A percentile compares a stretch with the other conserved stretches of the same genome.
phyloP scores from a whole-genome alignment of 1,139 yeast species.

The Geotrichum siamense region DNA sequence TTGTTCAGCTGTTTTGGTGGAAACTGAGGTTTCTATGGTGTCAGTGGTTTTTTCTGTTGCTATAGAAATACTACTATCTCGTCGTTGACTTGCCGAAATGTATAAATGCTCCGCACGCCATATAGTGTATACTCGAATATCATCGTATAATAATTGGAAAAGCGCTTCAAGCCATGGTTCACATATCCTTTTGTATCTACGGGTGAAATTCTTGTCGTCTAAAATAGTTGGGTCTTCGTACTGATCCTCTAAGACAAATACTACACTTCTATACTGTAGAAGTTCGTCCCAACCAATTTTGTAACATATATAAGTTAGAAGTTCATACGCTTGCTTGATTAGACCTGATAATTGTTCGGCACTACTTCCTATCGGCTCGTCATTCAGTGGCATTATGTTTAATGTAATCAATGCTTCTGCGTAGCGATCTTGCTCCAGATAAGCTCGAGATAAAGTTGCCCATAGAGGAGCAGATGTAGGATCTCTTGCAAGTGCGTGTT shows the following conservation, averaged over 20 bases:
- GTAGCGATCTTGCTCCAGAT: conserved; percentile 1
- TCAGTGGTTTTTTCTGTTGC: background rate
- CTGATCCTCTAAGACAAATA: conserved; percentile 3
- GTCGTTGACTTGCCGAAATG: background rate
- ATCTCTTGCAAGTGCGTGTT: background rate
- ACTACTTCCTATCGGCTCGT: background rate
- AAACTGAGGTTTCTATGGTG: background rate
- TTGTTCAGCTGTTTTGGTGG: background rate
- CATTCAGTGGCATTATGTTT: conserved; percentile 1
- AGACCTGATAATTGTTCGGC: background rate
- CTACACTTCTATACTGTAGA: background rate
- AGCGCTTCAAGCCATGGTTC: conserved; percentile 92
- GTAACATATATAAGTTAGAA: background rate
- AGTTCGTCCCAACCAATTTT: conserved; percentile 6
- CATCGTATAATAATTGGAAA: conserved; percentile 82
- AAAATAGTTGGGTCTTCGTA: background rate
- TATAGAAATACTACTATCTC: background rate
- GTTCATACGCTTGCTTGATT: background rate
- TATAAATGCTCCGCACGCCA: conserved; percentile 72
- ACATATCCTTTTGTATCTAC: conserved; percentile 49
- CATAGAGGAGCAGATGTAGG: conserved; percentile 3
- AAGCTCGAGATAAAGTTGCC: background rate
- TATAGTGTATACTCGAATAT: conserved; percentile 72
- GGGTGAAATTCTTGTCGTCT: background rate
- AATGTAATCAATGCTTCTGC: conserved; percentile 2